A percentile compares a stretch with the other conserved stretches of the same genome.
phyloP scores from a whole-genome alignment of 805 yeast genomes.

The Candida methanosorbosa region DNA sequence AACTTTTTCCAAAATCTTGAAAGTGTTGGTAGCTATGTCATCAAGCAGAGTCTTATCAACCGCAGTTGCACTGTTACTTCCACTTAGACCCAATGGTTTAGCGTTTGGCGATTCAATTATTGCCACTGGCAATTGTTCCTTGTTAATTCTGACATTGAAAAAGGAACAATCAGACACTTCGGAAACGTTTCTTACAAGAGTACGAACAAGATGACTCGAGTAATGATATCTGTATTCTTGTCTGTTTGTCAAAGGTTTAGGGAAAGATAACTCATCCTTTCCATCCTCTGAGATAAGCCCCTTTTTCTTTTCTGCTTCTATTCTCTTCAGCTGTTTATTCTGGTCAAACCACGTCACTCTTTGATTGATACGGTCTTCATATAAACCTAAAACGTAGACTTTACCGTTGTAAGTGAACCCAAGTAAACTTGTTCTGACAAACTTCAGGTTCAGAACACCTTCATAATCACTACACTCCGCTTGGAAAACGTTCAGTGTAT shows the following conservation, averaged over 20 bases:
- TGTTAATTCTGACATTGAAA: constrained; percentile 73
- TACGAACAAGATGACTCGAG: constrained; percentile 77
- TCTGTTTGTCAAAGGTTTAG: constrained; percentile 6
- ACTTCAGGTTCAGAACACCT: constrained; percentile 66
- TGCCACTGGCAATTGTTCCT: constrained; percentile 77
- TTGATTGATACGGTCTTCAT: constrained; percentile 87
- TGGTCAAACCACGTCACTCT: constrained; percentile 59
- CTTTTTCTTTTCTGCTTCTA: constrained; percentile 2
- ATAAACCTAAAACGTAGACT: constrained; percentile 78
- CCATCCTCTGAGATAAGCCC: not conserved
- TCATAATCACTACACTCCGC: constrained; percentile 70
- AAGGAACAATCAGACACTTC: constrained; percentile 86
- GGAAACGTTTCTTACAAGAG: constrained; percentile 73
- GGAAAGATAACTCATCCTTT: constrained; percentile 3
- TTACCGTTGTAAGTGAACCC: constrained; percentile 87
- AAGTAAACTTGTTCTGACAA: constrained; percentile 80
- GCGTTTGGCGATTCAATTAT: constrained; percentile 52
- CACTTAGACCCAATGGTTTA: not conserved
- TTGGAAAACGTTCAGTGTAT: constrained; percentile 69
- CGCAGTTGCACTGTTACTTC: not conserved
- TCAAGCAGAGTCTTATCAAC: constrained; percentile 34
- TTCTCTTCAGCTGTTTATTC: constrained; percentile 15
- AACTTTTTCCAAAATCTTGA: constrained; percentile 37
- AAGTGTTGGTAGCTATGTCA: constrained; percentile 36
- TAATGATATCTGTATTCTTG: constrained; percentile 57